phyloP scores from a whole-genome alignment of 2,329 filamentous ascomycete species.

The Penicillium sp. region DNA sequence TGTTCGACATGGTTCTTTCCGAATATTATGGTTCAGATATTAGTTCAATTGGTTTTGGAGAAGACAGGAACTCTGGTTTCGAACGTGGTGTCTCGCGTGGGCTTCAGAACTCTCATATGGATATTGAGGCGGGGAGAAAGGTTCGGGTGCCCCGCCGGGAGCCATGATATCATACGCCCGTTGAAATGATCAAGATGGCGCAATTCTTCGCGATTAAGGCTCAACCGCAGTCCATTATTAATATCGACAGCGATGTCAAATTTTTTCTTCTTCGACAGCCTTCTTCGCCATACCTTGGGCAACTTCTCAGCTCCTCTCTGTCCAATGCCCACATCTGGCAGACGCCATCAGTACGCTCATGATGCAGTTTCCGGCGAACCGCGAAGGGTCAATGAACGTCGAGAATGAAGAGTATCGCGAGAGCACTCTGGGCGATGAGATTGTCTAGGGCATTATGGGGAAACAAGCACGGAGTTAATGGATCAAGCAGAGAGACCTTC shows the following conservation, averaged over 20 bases:
- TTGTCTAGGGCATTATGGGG: neutral
- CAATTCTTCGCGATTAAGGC: constrained; percentile 10
- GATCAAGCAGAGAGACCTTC: neutral
- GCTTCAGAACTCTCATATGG: constrained; percentile 5
- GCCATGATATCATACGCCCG: constrained; percentile 27
- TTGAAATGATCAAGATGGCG: constrained; percentile 16
- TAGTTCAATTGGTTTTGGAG: neutral
- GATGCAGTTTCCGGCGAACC: neutral
- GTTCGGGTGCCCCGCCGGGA: constrained; percentile 22
- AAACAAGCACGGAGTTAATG: neutral
- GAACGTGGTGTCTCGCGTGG: constrained; percentile 16
- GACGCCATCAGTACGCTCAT: neutral
- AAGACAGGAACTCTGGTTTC: neutral
- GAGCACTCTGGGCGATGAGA: neutral
- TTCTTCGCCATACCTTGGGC: neutral
- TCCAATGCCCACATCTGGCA: neutral
- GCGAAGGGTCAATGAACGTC: neutral
- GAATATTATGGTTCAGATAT: neutral
- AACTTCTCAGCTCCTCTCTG: neutral
- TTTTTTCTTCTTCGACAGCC: neutral
- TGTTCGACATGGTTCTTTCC: constrained; percentile 34
- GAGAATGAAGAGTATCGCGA: neutral
- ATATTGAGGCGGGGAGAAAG: constrained; percentile 17
- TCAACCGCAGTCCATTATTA: neutral
- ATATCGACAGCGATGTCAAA: neutral